Evolutionary conservation across 345 rosid genomes (phyloP).

Genomic region (Citrus inodora): DNA sequence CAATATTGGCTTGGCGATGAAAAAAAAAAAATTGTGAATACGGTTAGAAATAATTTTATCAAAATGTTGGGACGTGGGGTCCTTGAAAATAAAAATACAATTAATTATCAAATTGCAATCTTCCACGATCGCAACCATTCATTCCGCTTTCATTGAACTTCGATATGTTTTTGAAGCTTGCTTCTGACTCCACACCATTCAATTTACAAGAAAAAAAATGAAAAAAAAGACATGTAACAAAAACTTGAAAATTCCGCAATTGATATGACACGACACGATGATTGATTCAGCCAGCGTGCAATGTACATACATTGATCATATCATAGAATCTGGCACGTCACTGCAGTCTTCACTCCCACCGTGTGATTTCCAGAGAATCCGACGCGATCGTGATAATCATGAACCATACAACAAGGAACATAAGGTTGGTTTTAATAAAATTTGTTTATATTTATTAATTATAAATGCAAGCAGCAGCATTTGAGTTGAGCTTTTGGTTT

Average conservation of each 20-base stretch:
- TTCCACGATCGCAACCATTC: too few species aligned
- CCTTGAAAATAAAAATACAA: too few species aligned
- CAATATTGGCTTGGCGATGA: too few species aligned
- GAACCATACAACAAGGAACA: background rate
- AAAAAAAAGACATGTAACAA: background rate
- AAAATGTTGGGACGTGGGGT: too few species aligned
- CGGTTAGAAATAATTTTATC: too few species aligned
- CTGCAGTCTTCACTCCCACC: background rate
- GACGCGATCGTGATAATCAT: background rate
- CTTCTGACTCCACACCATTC: background rate
- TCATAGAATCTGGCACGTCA: background rate
- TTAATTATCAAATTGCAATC: too few species aligned
- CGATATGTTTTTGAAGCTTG: too few species aligned
- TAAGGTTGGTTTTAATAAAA: background rate
- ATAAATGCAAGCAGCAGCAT: background rate
- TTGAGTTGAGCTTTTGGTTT: background rate
- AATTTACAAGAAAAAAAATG: background rate
- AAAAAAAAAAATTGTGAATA: too few species aligned
- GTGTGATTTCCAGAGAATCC: background rate
- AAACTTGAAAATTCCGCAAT: constrained; percentile 1
- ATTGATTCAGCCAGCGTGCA: background rate
- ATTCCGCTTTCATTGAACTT: background rate
- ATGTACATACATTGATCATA: background rate
- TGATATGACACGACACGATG: background rate
- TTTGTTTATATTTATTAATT: background rate